These are phyloP conservation scores for Gracilaria domingensis DNA, from an alignment of 23 red algal species.

Conservation along the genomic window DNA sequence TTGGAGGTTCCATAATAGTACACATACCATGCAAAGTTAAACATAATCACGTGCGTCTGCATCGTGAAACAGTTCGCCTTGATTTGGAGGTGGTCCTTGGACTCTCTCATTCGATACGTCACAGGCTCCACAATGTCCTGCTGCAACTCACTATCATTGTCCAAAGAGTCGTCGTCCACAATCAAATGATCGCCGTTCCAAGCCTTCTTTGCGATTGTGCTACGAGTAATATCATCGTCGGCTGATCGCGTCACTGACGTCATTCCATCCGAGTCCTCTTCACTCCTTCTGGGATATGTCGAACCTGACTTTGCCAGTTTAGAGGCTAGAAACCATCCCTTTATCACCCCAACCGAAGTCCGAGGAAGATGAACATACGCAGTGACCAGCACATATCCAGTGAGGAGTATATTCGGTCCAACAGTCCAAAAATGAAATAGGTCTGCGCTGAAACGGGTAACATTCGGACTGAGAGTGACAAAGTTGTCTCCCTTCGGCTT, in stretches of 20 bases:
- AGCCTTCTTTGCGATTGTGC: conserved; percentile 18
- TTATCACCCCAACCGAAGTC: conserved; percentile 52
- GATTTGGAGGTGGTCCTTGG: conserved; percentile 51
- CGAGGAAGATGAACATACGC: conserved; percentile 75
- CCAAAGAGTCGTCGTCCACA: conserved; percentile 38
- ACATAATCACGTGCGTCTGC: conserved; percentile 83
- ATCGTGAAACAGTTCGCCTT: conserved; percentile 81
- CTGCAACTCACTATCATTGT: conserved; percentile 70
- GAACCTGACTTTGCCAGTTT: conserved; percentile 40
- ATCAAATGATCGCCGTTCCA: conserved; percentile 3
- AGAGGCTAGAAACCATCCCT: conserved; percentile 68
- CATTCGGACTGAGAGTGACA: neutral
- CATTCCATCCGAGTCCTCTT: conserved; percentile 10
- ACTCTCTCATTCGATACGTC: conserved; percentile 75
- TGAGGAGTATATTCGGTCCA: conserved; percentile 43
- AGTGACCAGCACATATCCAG: conserved; percentile 57
- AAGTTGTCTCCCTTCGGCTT: conserved; percentile 24
- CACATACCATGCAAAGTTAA: conserved; percentile 91
- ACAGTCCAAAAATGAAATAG: conserved; percentile 11
- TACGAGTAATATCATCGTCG: conserved; percentile 11
- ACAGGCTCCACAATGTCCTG: conserved; percentile 70
- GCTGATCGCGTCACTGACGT: conserved; percentile 3
- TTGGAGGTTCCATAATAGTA: conserved; percentile 79
- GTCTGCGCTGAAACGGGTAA: neutral
- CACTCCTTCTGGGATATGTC: conserved; percentile 12